Evolutionary conservation across 2,329 filamentous ascomycete species (phyloP).

Genomic region (Cytospora piceicola): DNA sequence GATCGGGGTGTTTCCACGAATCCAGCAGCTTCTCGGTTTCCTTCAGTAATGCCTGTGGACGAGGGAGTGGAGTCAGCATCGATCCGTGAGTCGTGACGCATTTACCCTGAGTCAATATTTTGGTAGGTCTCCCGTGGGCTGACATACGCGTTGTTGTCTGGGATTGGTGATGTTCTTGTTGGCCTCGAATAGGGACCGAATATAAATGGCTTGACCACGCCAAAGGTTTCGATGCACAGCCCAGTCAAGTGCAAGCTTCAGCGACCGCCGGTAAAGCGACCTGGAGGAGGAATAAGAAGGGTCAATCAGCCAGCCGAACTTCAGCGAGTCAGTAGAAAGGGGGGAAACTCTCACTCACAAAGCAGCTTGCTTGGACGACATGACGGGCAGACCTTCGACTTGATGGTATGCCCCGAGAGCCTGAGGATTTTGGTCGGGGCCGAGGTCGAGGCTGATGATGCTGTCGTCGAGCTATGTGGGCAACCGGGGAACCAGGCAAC

Average conservation of each 20-base stretch:
- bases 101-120: not conserved
- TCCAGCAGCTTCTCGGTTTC: constrained; percentile 88
- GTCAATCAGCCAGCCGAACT: constrained; percentile 30
- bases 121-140: not conserved
- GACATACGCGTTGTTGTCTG: constrained; percentile 78
- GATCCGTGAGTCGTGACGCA: constrained; percentile 11
- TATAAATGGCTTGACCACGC: constrained; percentile 95
- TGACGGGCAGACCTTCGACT: constrained; percentile 35
- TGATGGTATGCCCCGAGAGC: not conserved
- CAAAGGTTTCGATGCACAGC: constrained; percentile 89
- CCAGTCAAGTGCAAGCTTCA: constrained; percentile 96
- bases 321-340: constrained; percentile 19
- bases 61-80: constrained; percentile 15
- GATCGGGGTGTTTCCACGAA: constrained; percentile 97
- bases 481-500: not conserved
- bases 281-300: constrained; percentile 42
- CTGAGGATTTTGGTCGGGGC: not conserved
- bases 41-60: constrained; percentile 71
- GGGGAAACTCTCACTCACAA: constrained; percentile 48
- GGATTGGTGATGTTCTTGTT: constrained; percentile 85
- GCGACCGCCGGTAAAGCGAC: constrained; percentile 84
- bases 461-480: not conserved
- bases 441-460: not conserved
- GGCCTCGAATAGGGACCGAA: constrained; percentile 91
- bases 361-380: constrained; percentile 54